A percentile compares a stretch with the other conserved stretches of the same genome.
Conservation (phyloP, 208 protist genomes). For the Trypanosoma brucei region DNA sequence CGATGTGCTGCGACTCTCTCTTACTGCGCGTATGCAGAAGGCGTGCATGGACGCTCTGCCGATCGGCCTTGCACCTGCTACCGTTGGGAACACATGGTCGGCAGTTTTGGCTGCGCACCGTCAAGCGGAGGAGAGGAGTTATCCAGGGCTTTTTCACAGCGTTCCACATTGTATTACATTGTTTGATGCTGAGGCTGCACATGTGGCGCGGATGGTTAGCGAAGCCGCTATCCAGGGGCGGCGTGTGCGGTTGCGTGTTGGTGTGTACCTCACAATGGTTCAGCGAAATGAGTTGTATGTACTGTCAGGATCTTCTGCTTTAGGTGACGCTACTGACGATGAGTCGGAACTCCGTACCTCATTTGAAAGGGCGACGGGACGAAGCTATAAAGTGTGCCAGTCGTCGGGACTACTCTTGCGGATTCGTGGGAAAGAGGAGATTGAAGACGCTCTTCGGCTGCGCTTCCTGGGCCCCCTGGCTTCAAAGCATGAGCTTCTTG, state of each 20-base stretch:
- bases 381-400: slow-evolving; percentile 6
- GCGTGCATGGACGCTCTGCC: slow-evolving; percentile 29
- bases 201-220: slow-evolving; percentile 26
- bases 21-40: slow-evolving; percentile 24
- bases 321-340: slow-evolving; percentile 14
- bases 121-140: slow-evolving; percentile 1
- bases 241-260: slow-evolving; percentile 53
- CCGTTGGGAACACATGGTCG: slow-evolving; percentile 10
- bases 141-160: slow-evolving; percentile 16
- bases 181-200: slow-evolving; percentile 15
- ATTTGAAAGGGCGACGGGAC: slow-evolving; percentile 13
- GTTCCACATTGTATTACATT: slow-evolving; percentile 16
- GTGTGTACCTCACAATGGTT: slow-evolving; percentile 52
- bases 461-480: slow-evolving; percentile 29
- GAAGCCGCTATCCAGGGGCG: slow-evolving; percentile 19
- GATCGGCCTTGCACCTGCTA: slow-evolving; percentile 7
- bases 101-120: slow-evolving; percentile 22
- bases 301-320: slow-evolving; percentile 6
- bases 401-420: slow-evolving; percentile 7
- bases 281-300: slow-evolving; percentile 33
- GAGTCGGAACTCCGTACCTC: slow-evolving; percentile 1
- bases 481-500: slow-evolving; percentile 5
- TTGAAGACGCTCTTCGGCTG: slow-evolving; percentile 15
- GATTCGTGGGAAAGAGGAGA: slow-evolving; percentile 4
- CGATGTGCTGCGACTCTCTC: slow-evolving; percentile 34